Base-by-base conservation (phyloP, 1,139 yeast genomes). In the Spathaspora jeffriesii region DNA sequence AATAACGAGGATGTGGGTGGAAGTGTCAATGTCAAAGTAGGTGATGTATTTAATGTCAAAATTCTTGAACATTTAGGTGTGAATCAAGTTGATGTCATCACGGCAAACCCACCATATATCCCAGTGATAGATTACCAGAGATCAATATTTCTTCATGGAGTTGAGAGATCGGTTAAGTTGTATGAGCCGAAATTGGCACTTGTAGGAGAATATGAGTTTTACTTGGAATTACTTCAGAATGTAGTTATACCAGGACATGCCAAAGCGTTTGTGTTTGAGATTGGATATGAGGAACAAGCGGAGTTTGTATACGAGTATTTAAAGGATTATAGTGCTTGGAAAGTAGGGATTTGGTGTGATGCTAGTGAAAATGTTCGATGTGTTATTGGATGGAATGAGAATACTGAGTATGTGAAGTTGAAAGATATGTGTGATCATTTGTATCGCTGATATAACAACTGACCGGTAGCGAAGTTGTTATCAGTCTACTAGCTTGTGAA, bases 31-130 rank as follows among this genome's bases (percentile, higher is more conserved):
- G 58, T 67, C 36, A 44, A 46, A n/a, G 45, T 56, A 11, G 67
- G 58, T 1, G 70, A 70, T 51, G 50, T 77, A 3, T 61, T 71
- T 31, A 48, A 58, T 11, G 34, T 47, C 1, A 43, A 45, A 10
- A 25, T 50, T 3, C 21, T 52, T 10, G 25, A 42, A 9, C 44
- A 45, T 13, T 27, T 54, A 17, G 36, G 40, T 1, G 38, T 46
- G 1, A 36, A 36, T 2, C 22, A 42, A 2, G 47, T 70, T 10
- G 88, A 87, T 53, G 47, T 92, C 4, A 61, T 93, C 1, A 78
- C 86, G 0, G 81, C 96, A 20, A 93, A 93, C 57, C 99, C 99
- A 0, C 99, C 99, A 0, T 93, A 93, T 59, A 84, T 93, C 9
- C 83, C 92, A 0, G 15, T 44, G 2, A 45, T 57, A 0, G 82